Evolutionary conservation across 2,329 filamentous ascomycete genomes (phyloP).

Genomic region (Fusarium chaquense): DNA sequence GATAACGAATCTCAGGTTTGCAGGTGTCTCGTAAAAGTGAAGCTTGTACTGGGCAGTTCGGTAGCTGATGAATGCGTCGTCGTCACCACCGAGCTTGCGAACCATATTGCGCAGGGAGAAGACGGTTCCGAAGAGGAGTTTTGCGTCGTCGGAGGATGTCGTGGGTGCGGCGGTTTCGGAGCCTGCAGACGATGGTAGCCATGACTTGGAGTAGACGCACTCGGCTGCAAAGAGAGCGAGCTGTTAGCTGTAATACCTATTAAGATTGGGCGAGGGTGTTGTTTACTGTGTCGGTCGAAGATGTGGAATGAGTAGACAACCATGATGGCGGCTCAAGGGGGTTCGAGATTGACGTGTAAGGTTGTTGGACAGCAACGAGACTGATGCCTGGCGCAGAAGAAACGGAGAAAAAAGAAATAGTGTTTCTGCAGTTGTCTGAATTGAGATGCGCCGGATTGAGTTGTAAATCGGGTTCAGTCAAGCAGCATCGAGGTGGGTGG

Average conservation of each 20-base stretch:
- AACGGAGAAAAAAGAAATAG: background rate
- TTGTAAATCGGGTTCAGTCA: background rate
- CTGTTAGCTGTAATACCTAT: conserved; percentile 25
- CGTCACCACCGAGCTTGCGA: conserved; percentile 90
- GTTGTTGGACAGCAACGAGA: background rate
- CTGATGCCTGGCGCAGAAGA: background rate
- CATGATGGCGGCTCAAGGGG: conserved; percentile 67
- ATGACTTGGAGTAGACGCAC: conserved; percentile 94
- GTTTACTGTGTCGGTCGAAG: conserved; percentile 95
- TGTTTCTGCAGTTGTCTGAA: background rate
- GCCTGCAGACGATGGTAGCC: conserved; percentile 68
- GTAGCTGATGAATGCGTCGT: conserved; percentile 95
- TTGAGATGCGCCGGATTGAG: background rate
- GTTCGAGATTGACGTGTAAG: conserved; percentile 3
- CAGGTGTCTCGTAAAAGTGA: conserved; percentile 98
- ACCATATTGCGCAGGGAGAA: conserved; percentile 98
- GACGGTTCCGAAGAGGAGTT: conserved; percentile 96
- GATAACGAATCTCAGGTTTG: conserved; percentile 96
- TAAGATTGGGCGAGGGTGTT: conserved; percentile 45
- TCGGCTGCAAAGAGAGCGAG: conserved; percentile 73
- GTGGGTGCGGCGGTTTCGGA: conserved; percentile 40
- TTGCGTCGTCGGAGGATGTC: conserved; percentile 81
- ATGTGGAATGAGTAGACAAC: conserved; percentile 98
- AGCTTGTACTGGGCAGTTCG: conserved; percentile 96
- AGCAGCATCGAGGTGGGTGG: background rate